Conservation (phyloP, 208 protist genomes). For the Leishmania guyanensis region DNA sequence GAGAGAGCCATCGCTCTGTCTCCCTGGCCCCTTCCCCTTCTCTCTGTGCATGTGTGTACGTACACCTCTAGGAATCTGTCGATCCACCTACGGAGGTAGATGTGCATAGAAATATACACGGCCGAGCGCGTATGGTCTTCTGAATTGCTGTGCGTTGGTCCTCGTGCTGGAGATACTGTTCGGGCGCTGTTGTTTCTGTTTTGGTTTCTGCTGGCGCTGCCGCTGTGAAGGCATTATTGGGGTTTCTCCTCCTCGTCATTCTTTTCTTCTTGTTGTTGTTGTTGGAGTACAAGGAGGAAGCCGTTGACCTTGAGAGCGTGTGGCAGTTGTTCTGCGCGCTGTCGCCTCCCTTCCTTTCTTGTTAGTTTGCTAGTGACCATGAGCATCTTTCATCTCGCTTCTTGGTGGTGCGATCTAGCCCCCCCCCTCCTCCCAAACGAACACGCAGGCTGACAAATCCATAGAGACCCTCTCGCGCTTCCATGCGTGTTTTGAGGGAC, state of each 20-base stretch:
- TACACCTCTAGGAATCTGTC: not conserved
- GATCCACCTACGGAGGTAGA: not conserved
- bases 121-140: not conserved
- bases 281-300: not conserved
- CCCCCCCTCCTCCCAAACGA: not conserved
- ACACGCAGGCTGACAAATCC: not conserved
- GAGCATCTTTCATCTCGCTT: not conserved
- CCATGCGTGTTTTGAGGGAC: not conserved
- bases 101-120: not conserved
- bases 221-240: not conserved
- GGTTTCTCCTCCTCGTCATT: not conserved
- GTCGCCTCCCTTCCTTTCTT: not conserved
- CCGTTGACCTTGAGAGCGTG: not conserved
- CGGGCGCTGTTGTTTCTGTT: not conserved
- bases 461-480: not conserved
- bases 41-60: not conserved
- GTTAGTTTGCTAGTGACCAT: not conserved
- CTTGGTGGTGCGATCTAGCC: not conserved
- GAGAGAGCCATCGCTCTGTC: constrained; percentile 1
- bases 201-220: not conserved
- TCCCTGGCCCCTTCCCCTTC: constrained; percentile 21
- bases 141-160: not conserved
- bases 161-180: not conserved
- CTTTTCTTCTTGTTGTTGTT: not conserved
- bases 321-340: not conserved